Evolutionary conservation across 148 eudicot species (phyloP), one percentile per base, ranked within the genome.

Genomic region (Camellia granthamiana): DNA sequence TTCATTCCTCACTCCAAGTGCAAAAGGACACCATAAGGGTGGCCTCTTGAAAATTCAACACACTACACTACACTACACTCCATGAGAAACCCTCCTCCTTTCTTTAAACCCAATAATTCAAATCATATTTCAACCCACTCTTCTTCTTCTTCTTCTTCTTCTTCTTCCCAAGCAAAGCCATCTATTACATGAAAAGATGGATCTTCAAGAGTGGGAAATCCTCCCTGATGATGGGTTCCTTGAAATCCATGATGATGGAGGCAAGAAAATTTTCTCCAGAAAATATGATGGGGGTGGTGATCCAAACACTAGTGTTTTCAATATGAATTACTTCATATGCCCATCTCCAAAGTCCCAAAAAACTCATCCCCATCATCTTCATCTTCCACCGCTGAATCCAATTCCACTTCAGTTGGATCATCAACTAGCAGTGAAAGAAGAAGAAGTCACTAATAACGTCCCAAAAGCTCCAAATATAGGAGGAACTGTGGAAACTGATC

Each of bases 151-250:
- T 23, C 61, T 56, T 61, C 51, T 13, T 6, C 13, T 21, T 65
- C 2, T 59, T 42, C 30, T 44, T 23, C 41, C 44, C 54, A 43
- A 14, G 9, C 10, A 60, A 76, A 19, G 2, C 64, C 64, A 5
- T 55, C 38, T 58, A 7, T 30, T 42, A 42, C 23, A 42, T 67
- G 43, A 63, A 58, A 79, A 75, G 14, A 94, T 92, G 98, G 97
- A 95, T 87, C 86, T 95, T 79, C 88, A 93, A 3, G 97, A 91
- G 83, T 95, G 98, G 98, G 98, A 90, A 80, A 54, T 89, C 68
- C 82, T 95, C 19, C 87, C 97, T 55, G 89, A 88, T 66, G 89
- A 89, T 64, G 92, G 88, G 3, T 89, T 88, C 44, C 88, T 90
- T 67, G 90, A 95, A 84, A 86, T 86, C 84, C 86, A 86, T 75